Evolutionary conservation across 345 rosid genomes (phyloP), one percentile per base, ranked within the genome.

Genomic region (Populus simonii): DNA sequence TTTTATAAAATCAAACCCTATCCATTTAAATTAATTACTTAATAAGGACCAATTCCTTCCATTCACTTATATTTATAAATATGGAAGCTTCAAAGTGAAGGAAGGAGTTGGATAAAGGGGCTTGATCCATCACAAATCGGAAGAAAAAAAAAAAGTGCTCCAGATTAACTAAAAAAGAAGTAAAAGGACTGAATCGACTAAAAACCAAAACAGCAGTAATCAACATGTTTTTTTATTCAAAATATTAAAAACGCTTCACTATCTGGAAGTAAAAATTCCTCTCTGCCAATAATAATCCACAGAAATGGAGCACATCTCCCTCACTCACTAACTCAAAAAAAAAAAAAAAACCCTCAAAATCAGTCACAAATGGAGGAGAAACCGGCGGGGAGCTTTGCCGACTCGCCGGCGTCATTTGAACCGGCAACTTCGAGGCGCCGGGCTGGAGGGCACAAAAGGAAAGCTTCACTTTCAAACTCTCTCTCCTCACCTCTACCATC

Each of bases 351-450:
- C 66, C 73, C 31, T 31, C 57, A 17, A 68, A 51, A 22, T 7
- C 49, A 29, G 12, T 47, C 11, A 57, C n/a, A 9, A n/a, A 83
- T 83, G 85, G 85, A 83, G 72, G 85, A 79, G 31, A 79, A 69
- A 66, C 80, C 85, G 57, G 76, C 85, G 18, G 68, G 79, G 23
- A 85, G 85, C 83, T 82, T 27, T 29, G 76, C 87, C 27, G 92
- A 84, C 18, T 83, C 92, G 8, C 91, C 88, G 72, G 86, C 95
- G 38, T 81, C 87, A 71, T 78, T 66, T 7, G 97, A 94, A 76
- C 88, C 88, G 25, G 43, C 87, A 31, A 77, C 93, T 53, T 80
- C 91, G 0, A 87, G 97, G 83, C 92, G 97, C 23, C 90, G 99
- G 38, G 88, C 80, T 7, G 96, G 96, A 73, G 92, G 80, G 62